Base-by-base conservation (phyloP, 495 filamentous ascomycete species). In the Talaromyces proteolyticus region DNA sequence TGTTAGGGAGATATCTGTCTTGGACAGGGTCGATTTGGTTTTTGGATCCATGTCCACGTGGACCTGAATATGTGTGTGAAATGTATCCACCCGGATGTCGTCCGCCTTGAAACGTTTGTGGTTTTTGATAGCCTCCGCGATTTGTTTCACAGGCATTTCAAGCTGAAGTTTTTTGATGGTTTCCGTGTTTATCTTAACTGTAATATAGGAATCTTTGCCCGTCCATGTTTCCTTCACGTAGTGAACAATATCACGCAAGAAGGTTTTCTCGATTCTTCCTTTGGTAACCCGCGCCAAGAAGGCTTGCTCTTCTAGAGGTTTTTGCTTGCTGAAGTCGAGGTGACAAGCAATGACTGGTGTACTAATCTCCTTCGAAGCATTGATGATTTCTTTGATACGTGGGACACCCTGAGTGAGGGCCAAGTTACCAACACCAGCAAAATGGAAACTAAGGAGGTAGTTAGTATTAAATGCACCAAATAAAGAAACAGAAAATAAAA, bases 371-470 rank as follows among this genome's bases (percentile, higher is more conserved):
- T 86, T 92, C 8, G 88, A 91, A 6, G 93, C 93, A 68, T 97
- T 97, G 80, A 98, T 98, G 59, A 98, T 98, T 77, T 98, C 93
- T 70, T 97, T 98, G 66, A 98, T 97, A 81, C 93, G 93, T 2
- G 93, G 93, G 2, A 98, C 93, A 85, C 93, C 93, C 62, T 95
- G 89, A 0, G 94, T 98, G 58, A 97, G 93, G 76, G 88, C 94
- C 92, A 98, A 96, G 59, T 91, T 91, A 20, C 92, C 94, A 53
- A 98, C 94, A 86, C 93, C 93, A 59, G 93, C 93, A 72, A 98
- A 98, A 85, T 98, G 93, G 84, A 98, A 98, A 64, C 47, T 49
- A 41, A n/a, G n/a, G n/a, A n/a, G n/a, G n/a, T 2, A 34, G 14
- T 7, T 10, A 46, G 7, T 16, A 24, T 10, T 16, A 17, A 39